Evolutionary conservation across 768 basidiomycete species (phyloP).

Genomic region (Russula brevipes): DNA sequence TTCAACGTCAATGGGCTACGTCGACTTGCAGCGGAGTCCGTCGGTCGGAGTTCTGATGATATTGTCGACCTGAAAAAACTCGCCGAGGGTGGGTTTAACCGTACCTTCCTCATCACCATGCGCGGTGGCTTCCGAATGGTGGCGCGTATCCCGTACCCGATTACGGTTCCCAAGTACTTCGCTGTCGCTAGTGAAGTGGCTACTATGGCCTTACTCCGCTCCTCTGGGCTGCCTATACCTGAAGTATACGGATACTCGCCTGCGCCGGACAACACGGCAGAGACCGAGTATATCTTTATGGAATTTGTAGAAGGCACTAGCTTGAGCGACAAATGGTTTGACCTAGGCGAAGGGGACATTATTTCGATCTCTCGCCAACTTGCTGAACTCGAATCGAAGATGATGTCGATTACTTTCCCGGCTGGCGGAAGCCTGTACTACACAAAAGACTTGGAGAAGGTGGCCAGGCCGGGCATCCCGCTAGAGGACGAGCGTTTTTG

Average conservation of each 20-base stretch:
- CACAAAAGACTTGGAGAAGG: conserved; percentile 42
- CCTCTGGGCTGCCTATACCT: conserved; percentile 32
- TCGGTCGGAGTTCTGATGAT: conserved; percentile 36
- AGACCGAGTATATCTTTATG: conserved; percentile 2
- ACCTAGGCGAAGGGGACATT: neutral
- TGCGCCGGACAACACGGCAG: neutral
- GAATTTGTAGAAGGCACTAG: neutral
- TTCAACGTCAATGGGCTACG: conserved; percentile 41
- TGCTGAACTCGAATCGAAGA: conserved; percentile 40
- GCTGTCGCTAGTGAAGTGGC: conserved; percentile 33
- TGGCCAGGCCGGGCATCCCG: conserved; percentile 34
- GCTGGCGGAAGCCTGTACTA: conserved; percentile 51
- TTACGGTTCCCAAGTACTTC: conserved; percentile 28
- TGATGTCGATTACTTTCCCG: conserved; percentile 44
- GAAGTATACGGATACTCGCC: conserved; percentile 16
- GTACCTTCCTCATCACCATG: conserved; percentile 32
- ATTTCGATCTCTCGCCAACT: conserved; percentile 24
- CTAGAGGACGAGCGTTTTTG: conserved; percentile 27
- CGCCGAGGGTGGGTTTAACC: conserved; percentile 38
- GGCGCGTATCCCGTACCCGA: conserved; percentile 24
- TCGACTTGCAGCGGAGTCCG: conserved; percentile 43
- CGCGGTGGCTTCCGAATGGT: conserved; percentile 27
- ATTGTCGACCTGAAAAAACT: conserved; percentile 38
- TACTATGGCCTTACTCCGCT: conserved; percentile 30
- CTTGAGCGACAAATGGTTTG: neutral